These are phyloP conservation scores for Ampelomyces quisqualis DNA, from an alignment of 2,329 filamentous ascomycete species.

Conservation along the genomic window DNA sequence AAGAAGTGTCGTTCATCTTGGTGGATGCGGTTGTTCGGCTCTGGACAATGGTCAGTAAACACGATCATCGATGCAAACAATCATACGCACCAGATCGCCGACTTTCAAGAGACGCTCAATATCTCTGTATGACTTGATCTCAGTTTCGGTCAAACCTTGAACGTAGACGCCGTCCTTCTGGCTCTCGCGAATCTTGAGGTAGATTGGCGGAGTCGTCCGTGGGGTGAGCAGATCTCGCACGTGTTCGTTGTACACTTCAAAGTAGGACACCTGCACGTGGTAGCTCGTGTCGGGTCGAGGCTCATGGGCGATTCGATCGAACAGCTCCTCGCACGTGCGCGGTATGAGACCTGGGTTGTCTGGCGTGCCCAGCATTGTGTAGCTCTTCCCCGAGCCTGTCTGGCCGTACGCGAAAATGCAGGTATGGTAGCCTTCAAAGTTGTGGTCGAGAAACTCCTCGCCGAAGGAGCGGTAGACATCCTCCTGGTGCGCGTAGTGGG, in stretches of 20 bases:
- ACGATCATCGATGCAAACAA: neutral
- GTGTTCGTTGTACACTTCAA: constrained; percentile 99
- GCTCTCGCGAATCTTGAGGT: constrained; percentile 95
- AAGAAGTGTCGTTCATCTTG: constrained; percentile 99
- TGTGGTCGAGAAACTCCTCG: constrained; percentile 97
- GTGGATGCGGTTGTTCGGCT: constrained; percentile 89
- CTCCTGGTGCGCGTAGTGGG: constrained; percentile 87
- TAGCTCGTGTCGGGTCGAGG: constrained; percentile 92
- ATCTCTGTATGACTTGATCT: constrained; percentile 82
- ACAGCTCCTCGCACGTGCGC: constrained; percentile 91
- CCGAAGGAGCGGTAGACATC: constrained; percentile 93
- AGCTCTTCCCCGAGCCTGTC: constrained; percentile 96
- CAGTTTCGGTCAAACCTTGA: constrained; percentile 91
- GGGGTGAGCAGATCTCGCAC: constrained; percentile 90
- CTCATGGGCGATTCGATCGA: constrained; percentile 83
- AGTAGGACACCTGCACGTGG: constrained; percentile 96
- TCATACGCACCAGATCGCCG: constrained; percentile 63
- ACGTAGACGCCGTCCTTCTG: constrained; percentile 95
- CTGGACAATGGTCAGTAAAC: constrained; percentile 19
- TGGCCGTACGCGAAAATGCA: constrained; percentile 99
- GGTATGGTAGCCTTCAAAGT: constrained; percentile 98
- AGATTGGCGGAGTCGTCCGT: constrained; percentile 76
- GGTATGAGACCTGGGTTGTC: constrained; percentile 91
- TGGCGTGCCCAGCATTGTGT: constrained; percentile 91
- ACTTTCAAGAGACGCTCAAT: constrained; percentile 88